Evolutionary conservation across 2,329 filamentous ascomycete species (phyloP), one percentile per base, ranked within the genome.

Genomic region (Calonectria hawksworthii): DNA sequence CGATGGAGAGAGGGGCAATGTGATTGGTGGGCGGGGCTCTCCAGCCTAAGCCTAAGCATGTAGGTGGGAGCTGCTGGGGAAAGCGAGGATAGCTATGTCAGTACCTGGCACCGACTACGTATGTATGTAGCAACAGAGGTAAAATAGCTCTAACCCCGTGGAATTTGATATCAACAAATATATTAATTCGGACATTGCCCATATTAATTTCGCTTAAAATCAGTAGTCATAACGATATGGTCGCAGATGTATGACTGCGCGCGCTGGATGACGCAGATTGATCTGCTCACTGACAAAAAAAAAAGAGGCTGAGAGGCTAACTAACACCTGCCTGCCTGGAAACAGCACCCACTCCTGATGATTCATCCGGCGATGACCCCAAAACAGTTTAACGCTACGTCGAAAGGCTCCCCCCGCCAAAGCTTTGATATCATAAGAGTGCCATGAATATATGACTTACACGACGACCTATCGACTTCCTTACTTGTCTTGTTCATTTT

Each of bases 341-440:
- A 74, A 50, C 41, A 70, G 80, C 78, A 82, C 78, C 80, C 80
- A 82, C 80, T 80, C 77, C 76, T 78, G 79, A 84, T 86, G 85
- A 86, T 82, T 86, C 85, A 86, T 86, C 79, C 85, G 84, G 85
- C 79, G 82, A 85, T 80, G 77, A 68, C 74, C 68, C 68, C 56
- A 74, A 74, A 65, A 51, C 34, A 51, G 68, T 54, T 59, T 72
- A 77, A 72, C 47, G 54, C 47, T 30, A 23, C 26, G 26, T 34
- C 38, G 7, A 28, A 36, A 11, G 26, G 30, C 47, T 32, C 56
- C 13, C 56, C n/a, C 56, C n/a, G 8, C 50, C 28, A 21, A 51
- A 52, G 50, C 41, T 56, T 56, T 68, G 47, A 70, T 64, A 66
- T 65, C 26, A n/a, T 26, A 13, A 59, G 56, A 63, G 34, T 26